Percentiles rank a stretch among this genome's conserved stretches.
Conservation (phyloP, 1,284 basidiomycete species). For the Coniophora puteana region DNA sequence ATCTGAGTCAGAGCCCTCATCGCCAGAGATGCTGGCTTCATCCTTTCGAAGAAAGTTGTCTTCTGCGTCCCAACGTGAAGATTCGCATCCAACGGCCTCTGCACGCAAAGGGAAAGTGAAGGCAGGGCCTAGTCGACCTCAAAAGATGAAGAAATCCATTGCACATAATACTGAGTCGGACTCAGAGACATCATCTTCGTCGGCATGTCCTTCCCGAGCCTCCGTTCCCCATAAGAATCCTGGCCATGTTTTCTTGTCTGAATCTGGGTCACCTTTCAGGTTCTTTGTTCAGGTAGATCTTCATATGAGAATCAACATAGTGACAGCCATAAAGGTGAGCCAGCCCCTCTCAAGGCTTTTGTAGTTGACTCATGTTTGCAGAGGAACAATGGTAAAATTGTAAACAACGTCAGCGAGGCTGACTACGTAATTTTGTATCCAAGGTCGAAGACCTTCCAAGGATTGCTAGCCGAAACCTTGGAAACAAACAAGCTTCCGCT, state of each 20-base stretch:
- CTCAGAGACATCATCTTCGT: conserved; percentile 8
- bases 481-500: conserved; percentile 37
- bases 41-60: no score
- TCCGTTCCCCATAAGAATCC: conserved; percentile 16
- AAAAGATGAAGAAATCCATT: no score
- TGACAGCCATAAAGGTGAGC: conserved; percentile 53
- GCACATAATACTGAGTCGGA: no score
- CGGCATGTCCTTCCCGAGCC: conserved; percentile 8
- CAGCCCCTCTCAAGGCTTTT: conserved; percentile 4
- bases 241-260: conserved; percentile 25
- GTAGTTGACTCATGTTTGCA: conserved; percentile 19
- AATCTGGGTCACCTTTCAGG: conserved; percentile 33
- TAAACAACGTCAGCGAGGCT: conserved; percentile 44
- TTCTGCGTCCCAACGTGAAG: no score
- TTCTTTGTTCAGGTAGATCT: conserved; percentile 61
- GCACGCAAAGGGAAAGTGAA: conserved; percentile 25
- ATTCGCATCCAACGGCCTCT: no score
- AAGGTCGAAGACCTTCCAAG: conserved; percentile 44
- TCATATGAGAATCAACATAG: conserved; percentile 39
- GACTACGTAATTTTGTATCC: conserved; percentile 55
- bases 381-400: conserved; percentile 62
- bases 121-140: conserved; percentile 12
- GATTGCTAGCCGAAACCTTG: conserved; percentile 37
- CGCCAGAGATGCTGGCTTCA: no score
- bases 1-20: no score